phyloP scores from a whole-genome alignment of 768 basidiomycete species.

The Collybia sordida region DNA sequence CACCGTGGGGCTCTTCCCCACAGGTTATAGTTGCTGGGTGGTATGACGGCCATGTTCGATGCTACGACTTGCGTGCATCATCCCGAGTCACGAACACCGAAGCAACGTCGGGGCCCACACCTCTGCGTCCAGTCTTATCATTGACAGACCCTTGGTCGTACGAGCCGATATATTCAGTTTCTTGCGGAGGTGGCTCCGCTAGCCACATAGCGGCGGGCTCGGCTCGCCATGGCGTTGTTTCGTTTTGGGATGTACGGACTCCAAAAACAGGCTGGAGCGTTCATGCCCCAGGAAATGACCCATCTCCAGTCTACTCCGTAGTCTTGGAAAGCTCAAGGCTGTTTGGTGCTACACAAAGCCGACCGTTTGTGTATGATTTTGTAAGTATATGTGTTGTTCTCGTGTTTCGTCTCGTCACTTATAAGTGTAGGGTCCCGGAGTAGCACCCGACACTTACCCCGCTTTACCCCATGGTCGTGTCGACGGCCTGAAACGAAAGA shows the following conservation, averaged over 20 bases:
- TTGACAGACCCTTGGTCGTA: conserved; percentile 66
- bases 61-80: conserved; percentile 72
- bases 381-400: conserved; percentile 27
- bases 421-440: conserved; percentile 51
- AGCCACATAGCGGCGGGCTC: conserved; percentile 74
- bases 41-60: conserved; percentile 74
- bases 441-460: conserved; percentile 55
- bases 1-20: conserved; percentile 70
- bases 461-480: conserved; percentile 19
- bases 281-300: conserved; percentile 77
- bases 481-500: conserved; percentile 27
- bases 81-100: conserved; percentile 17
- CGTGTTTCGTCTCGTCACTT: conserved; percentile 1
- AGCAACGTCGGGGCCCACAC: conserved; percentile 19
- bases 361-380: conserved; percentile 81
- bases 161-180: conserved; percentile 75
- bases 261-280: conserved; percentile 71
- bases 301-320: conserved; percentile 75
- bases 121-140: conserved; percentile 58
- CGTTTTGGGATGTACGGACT: conserved; percentile 79
- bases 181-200: conserved; percentile 68
- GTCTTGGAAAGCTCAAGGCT: conserved; percentile 75
- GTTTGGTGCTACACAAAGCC: conserved; percentile 75
- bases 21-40: conserved; percentile 77
- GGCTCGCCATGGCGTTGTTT: conserved; percentile 73